Conservation (phyloP, 129 eudicot genomes). For the Mikania micrantha region DNA sequence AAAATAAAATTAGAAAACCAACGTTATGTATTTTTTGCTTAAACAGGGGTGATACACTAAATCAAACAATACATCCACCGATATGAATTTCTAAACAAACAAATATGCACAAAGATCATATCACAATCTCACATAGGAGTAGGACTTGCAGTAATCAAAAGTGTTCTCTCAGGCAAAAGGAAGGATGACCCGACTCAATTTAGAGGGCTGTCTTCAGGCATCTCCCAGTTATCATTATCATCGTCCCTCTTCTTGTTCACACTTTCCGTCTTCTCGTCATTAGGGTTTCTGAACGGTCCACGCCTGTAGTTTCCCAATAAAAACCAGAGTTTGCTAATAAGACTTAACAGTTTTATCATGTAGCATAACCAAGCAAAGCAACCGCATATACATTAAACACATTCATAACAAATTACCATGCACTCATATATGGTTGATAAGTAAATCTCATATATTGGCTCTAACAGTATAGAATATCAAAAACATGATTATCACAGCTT, state of each 20-base stretch:
- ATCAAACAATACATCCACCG: constrained; percentile 5
- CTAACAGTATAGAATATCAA: too few species aligned
- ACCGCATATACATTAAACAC: too few species aligned
- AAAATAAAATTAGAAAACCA: background rate
- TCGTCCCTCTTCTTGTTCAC: constrained; percentile 48
- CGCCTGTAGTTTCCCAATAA: constrained; percentile 38
- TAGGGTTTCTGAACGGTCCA: constrained; percentile 31
- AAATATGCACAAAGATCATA: constrained; percentile 9
- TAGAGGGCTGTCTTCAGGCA: constrained; percentile 43
- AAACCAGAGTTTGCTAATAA: constrained; percentile 5
- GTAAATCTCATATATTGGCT: too few species aligned
- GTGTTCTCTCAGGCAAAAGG: constrained; percentile 21
- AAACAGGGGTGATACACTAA: constrained; percentile 16
- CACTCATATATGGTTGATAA: too few species aligned
- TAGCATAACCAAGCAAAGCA: background rate
- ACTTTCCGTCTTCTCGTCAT: constrained; percentile 37
- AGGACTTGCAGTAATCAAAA: constrained; percentile 1
- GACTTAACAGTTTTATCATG: background rate
- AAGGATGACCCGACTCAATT: constrained; percentile 33
- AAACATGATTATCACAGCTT: too few species aligned
- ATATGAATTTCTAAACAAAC: constrained; percentile 18
- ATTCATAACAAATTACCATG: too few species aligned
- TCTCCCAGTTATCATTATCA: constrained; percentile 74
- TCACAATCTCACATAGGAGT: background rate
- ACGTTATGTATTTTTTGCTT: constrained; percentile 10